phyloP scores from a whole-genome alignment of 2,329 filamentous ascomycete genomes.

The Sclerotinia nivalis region DNA sequence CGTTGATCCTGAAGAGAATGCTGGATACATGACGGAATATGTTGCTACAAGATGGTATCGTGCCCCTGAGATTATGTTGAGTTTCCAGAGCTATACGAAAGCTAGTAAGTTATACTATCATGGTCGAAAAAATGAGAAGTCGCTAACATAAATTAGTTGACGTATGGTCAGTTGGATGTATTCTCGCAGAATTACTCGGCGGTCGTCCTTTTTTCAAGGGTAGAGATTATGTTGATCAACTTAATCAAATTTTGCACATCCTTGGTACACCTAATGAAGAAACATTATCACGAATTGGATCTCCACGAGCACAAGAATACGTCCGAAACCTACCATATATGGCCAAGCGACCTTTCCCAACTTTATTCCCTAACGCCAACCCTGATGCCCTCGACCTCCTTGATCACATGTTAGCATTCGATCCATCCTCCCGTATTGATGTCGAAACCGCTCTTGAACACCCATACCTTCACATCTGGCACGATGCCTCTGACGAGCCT shows the following conservation, averaged over 20 bases:
- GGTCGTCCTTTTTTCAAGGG: slow-evolving; percentile 99
- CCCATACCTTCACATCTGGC: slow-evolving; percentile 92
- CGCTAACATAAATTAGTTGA: slow-evolving; percentile 65
- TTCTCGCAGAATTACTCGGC: slow-evolving; percentile 91
- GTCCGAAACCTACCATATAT: slow-evolving; percentile 94
- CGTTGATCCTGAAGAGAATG: slow-evolving; percentile 95
- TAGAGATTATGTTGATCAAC: slow-evolving; percentile 97
- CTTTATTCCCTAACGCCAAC: slow-evolving; percentile 91
- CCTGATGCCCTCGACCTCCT: slow-evolving; percentile 93
- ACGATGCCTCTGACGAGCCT: slow-evolving; percentile 95
- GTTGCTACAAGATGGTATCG: slow-evolving; percentile 98
- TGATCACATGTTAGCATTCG: slow-evolving; percentile 96
- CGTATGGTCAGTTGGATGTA: slow-evolving; percentile 98
- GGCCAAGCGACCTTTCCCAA: slow-evolving; percentile 87
- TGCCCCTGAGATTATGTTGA: slow-evolving; percentile 98
- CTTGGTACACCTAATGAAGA: slow-evolving; percentile 96
- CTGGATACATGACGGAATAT: slow-evolving; percentile 99
- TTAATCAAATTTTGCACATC: slow-evolving; percentile 98
- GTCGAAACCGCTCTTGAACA: slow-evolving; percentile 96
- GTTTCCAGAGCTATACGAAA: slow-evolving; percentile 99
- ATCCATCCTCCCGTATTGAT: slow-evolving; percentile 87
- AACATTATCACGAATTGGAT: slow-evolving; percentile 90
- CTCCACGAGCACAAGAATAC: slow-evolving; percentile 94
- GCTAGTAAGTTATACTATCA: slow-evolving; percentile 71
- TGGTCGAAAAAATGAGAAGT: neutral